Percentiles rank a stretch among this genome's conserved stretches.
These are phyloP conservation scores for Ambrosia hybrid DNA, from an alignment of 140 eudicot genomes.

Conservation along the genomic window DNA sequence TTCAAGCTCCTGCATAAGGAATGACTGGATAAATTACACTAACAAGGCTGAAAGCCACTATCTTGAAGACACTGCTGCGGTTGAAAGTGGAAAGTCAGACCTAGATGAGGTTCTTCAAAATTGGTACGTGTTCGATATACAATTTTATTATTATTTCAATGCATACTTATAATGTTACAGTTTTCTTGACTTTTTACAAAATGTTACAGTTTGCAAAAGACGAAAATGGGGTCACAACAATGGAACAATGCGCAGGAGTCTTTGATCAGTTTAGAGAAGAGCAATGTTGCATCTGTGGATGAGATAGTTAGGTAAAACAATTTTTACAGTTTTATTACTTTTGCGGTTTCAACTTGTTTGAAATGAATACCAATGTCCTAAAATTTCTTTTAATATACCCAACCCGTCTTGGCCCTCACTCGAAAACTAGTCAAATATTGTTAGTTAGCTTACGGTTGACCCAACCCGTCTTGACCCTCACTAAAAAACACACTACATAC, in stretches of 20 bases:
- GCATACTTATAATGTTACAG: neutral
- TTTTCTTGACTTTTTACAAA: constrained; percentile 12
- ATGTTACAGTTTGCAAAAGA: constrained; percentile 60
- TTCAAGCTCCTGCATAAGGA: constrained; percentile 51
- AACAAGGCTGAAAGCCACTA: constrained; percentile 63
- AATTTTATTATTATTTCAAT: neutral
- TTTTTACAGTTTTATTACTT: neutral
- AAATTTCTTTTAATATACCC: neutral
- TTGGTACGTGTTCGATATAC: constrained; percentile 43
- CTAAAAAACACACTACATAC: too few species aligned
- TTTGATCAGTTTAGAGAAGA: constrained; percentile 68
- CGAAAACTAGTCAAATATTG: too few species aligned
- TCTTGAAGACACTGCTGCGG: constrained; percentile 72
- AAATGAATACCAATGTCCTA: too few species aligned
- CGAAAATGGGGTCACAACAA: constrained; percentile 76
- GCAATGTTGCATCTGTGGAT: constrained; percentile 75
- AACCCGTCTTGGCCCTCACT: neutral
- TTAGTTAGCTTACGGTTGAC: too few species aligned
- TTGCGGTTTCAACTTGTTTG: too few species aligned
- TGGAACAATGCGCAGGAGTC: constrained; percentile 90
- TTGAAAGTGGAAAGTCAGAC: constrained; percentile 73
- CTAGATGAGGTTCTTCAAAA: constrained; percentile 64
- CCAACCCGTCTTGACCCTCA: too few species aligned
- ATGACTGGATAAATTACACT: constrained; percentile 60
- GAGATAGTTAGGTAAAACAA: constrained; percentile 68